Evolutionary conservation across 1,284 basidiomycete genomes (phyloP).

Genomic region (Xanthoconium separans): DNA sequence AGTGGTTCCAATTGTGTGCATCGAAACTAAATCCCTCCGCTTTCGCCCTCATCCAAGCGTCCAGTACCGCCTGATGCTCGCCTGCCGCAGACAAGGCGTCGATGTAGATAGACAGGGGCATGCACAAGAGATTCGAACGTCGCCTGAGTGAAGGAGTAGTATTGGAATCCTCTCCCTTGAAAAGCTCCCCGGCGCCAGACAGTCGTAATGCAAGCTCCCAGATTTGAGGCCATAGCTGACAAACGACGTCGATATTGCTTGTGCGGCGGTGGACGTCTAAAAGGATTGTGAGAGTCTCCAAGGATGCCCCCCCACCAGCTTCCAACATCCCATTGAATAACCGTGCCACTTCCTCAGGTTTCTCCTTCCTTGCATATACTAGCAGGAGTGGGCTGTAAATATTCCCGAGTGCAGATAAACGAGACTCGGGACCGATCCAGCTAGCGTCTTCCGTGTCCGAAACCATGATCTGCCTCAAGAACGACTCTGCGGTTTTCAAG

Average conservation of each 20-base stretch:
- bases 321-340: constrained; percentile 58
- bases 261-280: constrained; percentile 75
- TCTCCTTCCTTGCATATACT: constrained; percentile 48
- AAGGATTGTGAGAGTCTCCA: constrained; percentile 65
- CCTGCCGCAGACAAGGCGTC: constrained; percentile 72
- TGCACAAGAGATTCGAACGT: constrained; percentile 61
- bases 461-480: constrained; percentile 52
- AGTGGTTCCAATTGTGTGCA: constrained; percentile 91
- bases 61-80: constrained; percentile 60
- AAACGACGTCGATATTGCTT: constrained; percentile 56
- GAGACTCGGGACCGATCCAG: constrained; percentile 43
- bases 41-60: constrained; percentile 68
- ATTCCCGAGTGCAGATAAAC: constrained; percentile 45
- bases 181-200: constrained; percentile 37
- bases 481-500: constrained; percentile 58
- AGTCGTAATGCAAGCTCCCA: constrained; percentile 51
- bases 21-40: constrained; percentile 81
- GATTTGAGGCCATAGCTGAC: constrained; percentile 71
- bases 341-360: constrained; percentile 56
- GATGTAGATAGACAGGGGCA: constrained; percentile 85
- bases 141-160: constrained; percentile 24
- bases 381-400: constrained; percentile 69
- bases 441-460: constrained; percentile 33
- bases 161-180: constrained; percentile 18
- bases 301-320: constrained; percentile 52